Percentiles rank a stretch among this genome's conserved stretches.
Evolutionary conservation across 305 asterid genomes (phyloP).

Genomic region (Solanum hybrid): DNA sequence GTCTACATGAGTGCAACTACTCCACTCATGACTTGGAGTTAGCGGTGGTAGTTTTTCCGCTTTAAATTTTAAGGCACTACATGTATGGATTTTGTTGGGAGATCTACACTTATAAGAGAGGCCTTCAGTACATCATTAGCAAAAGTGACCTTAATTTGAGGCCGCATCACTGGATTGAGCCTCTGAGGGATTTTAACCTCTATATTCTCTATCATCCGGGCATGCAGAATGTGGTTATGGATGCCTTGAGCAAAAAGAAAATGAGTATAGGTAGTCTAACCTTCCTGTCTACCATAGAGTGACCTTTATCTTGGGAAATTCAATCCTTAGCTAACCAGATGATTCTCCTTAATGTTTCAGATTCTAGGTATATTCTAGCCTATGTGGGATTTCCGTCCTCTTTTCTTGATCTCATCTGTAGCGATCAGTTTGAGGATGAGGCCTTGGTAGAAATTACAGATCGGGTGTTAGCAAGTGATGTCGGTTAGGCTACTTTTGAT

Average conservation of each 20-base stretch:
- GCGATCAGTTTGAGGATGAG: neutral
- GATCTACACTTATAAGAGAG: too few relatives aligned
- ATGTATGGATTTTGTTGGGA: too few relatives aligned
- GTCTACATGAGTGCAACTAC: too few relatives aligned
- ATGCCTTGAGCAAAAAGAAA: too few relatives aligned
- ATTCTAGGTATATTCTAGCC: neutral
- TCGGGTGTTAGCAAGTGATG: neutral
- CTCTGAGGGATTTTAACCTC: neutral
- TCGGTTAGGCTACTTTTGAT: neutral
- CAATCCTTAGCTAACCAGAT: neutral
- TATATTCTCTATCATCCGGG: neutral
- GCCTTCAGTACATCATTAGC: too few relatives aligned
- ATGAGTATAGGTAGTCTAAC: too few relatives aligned
- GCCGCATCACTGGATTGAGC: neutral
- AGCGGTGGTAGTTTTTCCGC: too few relatives aligned
- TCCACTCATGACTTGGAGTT: too few relatives aligned
- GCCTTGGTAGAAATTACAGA: neutral
- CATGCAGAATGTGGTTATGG: neutral
- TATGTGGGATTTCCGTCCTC: neutral
- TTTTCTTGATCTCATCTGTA: neutral
- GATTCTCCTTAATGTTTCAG: neutral
- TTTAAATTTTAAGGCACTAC: too few relatives aligned
- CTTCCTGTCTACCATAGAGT: neutral
- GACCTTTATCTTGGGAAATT: neutral
- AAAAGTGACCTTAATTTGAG: neutral